These are phyloP conservation scores for Microglena sp. DNA, from an alignment of 139 green algal genomes.

Conservation along the genomic window DNA sequence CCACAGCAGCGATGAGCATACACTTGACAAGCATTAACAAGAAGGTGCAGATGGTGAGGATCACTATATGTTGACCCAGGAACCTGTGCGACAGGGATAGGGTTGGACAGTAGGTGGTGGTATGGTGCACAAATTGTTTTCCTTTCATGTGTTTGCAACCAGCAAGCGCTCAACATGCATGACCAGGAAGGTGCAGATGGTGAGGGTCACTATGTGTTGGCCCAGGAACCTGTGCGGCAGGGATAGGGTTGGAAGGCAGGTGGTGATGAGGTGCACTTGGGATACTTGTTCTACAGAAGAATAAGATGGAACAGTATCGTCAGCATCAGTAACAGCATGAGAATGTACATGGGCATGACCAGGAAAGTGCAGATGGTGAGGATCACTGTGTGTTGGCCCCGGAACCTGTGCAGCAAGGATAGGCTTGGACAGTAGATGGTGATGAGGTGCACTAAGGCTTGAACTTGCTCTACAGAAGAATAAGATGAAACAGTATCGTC, in stretches of 20 bases:
- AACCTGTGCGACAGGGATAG: constrained; percentile 38
- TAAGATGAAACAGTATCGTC: too few species aligned
- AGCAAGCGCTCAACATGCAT: constrained; percentile 71
- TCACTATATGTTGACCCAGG: constrained; percentile 68
- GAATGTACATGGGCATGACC: constrained; percentile 77
- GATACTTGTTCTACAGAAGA: too few species aligned
- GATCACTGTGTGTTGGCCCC: constrained; percentile 71
- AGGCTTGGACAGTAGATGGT: too few species aligned
- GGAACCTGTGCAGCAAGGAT: constrained; percentile 41
- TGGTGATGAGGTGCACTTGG: constrained; percentile 10
- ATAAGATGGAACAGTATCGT: constrained; percentile 60
- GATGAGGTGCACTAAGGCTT: too few species aligned
- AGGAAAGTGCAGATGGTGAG: constrained; percentile 52
- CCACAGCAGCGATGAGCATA: constrained; percentile 65
- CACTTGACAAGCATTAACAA: constrained; percentile 75
- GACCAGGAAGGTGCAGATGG: constrained; percentile 49
- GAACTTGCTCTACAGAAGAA: too few species aligned
- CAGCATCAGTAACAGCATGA: too few species aligned
- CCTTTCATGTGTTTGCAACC: too few species aligned
- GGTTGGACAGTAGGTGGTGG: too few species aligned
- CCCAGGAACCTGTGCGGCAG: constrained; percentile 55
- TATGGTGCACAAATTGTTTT: background rate
- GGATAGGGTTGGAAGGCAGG: too few species aligned
- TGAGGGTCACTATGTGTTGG: constrained; percentile 71
- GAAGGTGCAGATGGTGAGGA: constrained; percentile 54